Evolutionary conservation across 176 grass and related monocot genomes (phyloP), one percentile per base, ranked within the genome.

Genomic region (Areca catechu): DNA sequence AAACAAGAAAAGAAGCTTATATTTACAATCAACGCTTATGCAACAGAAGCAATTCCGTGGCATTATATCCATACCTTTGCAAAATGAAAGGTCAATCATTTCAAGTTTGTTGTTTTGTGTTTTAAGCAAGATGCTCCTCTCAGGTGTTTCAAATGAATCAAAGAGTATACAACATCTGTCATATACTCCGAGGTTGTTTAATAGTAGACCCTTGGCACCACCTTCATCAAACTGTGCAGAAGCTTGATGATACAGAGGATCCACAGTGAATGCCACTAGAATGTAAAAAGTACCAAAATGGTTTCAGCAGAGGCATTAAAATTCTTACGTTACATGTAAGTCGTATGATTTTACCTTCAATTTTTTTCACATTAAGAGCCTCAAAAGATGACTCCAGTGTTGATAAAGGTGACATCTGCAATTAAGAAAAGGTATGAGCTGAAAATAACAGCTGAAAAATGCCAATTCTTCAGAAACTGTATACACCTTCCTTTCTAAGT

Each of bases 171-270:
- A 55, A 28, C 92, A 97, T 19, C 69, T 77, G 30, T 80, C 86
- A 62, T 91, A 97, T 4, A 97, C 86, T 76, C 92, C 92, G 19
- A 97, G 84, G 51, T 97, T 97, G 51, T 90, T 79, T 66, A 91
- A 85, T 56, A 97, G 71, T 58, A 97, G 86, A 54, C 92, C 92
- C 29, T 97, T 97, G 5, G 86, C 92, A 7, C 92, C 92, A 60
- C 92, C 92, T 88, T 97, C 92, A 77, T 97, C 92, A 72, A 97
- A 97, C 71, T 97, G 83, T 51, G 86, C 92, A 5, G 92, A 87
- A 43, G 92, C 91, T 62, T 97, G 92, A 73, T 97, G 92, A 84
- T 97, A 97, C 29, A 97, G 58, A 61, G 92, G 92, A 70, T 97
- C 92, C 62, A 91, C 83, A 54, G 69, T 70, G 76, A 97, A 97